Evolutionary conservation across 2,329 filamentous ascomycete genomes (phyloP).

Genomic region (Salinomyces thailandicus): DNA sequence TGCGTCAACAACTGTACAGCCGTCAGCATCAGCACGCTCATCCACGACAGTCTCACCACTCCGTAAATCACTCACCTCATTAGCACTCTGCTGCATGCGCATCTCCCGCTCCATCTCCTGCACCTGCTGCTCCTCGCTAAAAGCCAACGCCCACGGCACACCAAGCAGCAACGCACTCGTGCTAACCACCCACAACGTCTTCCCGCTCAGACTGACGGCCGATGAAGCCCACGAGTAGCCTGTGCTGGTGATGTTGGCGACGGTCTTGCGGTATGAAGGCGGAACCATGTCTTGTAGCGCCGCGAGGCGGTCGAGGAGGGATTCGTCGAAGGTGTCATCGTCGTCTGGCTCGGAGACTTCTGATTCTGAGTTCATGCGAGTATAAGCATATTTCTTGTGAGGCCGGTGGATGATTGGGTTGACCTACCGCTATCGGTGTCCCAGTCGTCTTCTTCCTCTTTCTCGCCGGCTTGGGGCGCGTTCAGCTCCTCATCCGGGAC

Average conservation of each 20-base stretch:
- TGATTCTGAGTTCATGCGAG: conserved; percentile 50
- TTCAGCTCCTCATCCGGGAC: conserved; percentile 94
- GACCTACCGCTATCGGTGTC: conserved; percentile 81
- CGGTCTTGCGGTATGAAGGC: conserved; percentile 33
- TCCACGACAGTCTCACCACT: too few relatives aligned
- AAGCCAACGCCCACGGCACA: conserved; percentile 86
- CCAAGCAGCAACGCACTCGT: conserved; percentile 82
- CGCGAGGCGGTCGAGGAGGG: conserved; percentile 32
- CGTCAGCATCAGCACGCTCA: conserved; percentile 14
- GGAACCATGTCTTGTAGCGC: conserved; percentile 37
- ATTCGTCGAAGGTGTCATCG: conserved; percentile 42
- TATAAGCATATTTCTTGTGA: background rate
- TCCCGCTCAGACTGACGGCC: conserved; percentile 63
- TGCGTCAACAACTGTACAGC: conserved; percentile 16
- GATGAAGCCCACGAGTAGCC: conserved; percentile 49
- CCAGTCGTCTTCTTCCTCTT: conserved; percentile 58
- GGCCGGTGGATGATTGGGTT: background rate
- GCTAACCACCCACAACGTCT: conserved; percentile 81
- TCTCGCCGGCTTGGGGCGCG: conserved; percentile 54
- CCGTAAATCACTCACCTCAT: conserved; percentile 60
- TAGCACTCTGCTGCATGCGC: conserved; percentile 85
- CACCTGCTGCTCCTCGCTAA: conserved; percentile 91
- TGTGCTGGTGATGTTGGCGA: conserved; percentile 35
- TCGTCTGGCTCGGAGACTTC: conserved; percentile 64
- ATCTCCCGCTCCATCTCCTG: conserved; percentile 97